Percentiles rank a stretch among this genome's conserved stretches.
Evolutionary conservation across 2,329 filamentous ascomycete genomes (phyloP).

Genomic region (Fusarium sp.): DNA sequence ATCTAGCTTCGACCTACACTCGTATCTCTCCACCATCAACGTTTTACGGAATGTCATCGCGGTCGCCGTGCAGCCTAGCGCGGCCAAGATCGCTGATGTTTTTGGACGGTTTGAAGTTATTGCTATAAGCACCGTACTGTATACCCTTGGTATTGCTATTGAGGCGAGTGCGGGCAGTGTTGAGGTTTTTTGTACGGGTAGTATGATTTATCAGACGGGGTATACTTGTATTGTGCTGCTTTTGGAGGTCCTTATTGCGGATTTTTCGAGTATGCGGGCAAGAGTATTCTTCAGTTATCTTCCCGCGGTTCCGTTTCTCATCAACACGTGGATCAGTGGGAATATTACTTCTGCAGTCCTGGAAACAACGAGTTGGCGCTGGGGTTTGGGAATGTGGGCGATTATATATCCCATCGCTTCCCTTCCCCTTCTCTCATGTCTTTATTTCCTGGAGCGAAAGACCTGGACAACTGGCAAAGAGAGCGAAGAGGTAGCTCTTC

Average conservation of each 20-base stretch:
- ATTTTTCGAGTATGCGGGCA: conserved; percentile 65
- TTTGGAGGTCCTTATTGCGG: conserved; percentile 70
- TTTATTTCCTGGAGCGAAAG: conserved; percentile 50
- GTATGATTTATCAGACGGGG: conserved; percentile 68
- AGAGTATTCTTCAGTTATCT: conserved; percentile 72
- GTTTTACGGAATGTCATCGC: conserved; percentile 69
- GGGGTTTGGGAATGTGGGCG: conserved; percentile 73
- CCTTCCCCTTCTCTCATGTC: conserved; percentile 63
- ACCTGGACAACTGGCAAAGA: conserved; percentile 19
- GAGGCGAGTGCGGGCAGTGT: conserved; percentile 63
- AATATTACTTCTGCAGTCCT: conserved; percentile 65
- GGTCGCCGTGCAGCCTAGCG: conserved; percentile 67
- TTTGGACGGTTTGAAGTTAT: conserved; percentile 72
- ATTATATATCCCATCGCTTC: conserved; percentile 69
- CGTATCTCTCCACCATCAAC: conserved; percentile 68
- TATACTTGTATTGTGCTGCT: conserved; percentile 68
- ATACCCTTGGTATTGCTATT: conserved; percentile 64
- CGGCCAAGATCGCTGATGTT: conserved; percentile 71
- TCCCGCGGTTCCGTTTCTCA: conserved; percentile 68
- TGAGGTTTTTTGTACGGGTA: conserved; percentile 63
- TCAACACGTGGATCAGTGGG: conserved; percentile 74
- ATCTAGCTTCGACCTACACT: conserved; percentile 62
- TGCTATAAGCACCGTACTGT: conserved; percentile 66
- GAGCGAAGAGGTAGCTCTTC: background rate
- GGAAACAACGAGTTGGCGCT: conserved; percentile 64